Conservation (phyloP, 495 filamentous ascomycete genomes). For the Neurospora tetrasperma region DNA sequence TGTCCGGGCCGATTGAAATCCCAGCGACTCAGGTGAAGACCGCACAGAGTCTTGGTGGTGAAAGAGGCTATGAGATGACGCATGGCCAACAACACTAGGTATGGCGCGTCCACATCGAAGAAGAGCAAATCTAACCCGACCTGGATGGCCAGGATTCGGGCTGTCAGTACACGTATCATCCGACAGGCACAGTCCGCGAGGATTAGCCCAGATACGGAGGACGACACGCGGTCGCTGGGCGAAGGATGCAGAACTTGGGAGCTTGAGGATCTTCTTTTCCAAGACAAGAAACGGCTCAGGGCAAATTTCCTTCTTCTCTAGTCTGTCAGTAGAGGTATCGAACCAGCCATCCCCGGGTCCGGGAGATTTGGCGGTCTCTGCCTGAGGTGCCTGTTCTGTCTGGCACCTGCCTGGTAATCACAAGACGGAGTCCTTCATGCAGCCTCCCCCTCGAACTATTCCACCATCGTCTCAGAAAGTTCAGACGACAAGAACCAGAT, state of each 20-base stretch:
- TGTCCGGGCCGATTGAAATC: slow-evolving; percentile 13
- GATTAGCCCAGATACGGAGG: background rate
- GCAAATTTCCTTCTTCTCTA: too few species aligned
- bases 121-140: background rate
- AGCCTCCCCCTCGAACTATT: too few species aligned
- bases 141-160: background rate
- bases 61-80: background rate
- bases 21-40: background rate
- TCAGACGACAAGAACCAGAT: background rate
- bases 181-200: background rate
- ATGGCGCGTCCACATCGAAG: background rate
- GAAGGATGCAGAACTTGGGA: background rate
- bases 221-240: background rate
- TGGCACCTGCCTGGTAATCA: too few species aligned
- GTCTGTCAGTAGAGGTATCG: too few species aligned
- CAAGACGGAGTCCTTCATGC: too few species aligned
- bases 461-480: too few species aligned
- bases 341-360: too few species aligned
- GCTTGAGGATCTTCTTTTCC: background rate
- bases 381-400: too few species aligned
- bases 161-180: background rate
- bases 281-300: too few species aligned
- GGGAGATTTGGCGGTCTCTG: too few species aligned
- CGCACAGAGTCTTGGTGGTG: background rate
- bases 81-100: background rate